Evolutionary conservation across 176 grass and related monocot species (phyloP).

Genomic region (Poa pratensis): DNA sequence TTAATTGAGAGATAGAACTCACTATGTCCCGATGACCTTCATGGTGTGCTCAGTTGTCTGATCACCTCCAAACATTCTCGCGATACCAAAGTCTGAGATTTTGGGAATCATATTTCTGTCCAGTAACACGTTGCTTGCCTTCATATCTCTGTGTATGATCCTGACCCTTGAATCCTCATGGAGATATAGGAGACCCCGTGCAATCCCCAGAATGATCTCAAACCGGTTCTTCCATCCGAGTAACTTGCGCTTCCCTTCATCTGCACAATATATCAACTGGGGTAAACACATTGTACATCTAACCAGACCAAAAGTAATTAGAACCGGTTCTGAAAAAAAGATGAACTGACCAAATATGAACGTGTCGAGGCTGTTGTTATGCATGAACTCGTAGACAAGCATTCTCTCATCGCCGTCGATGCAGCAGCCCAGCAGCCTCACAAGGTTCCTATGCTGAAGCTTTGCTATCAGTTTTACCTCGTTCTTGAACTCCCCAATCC

Average conservation of each 20-base stretch:
- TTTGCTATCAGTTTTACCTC: constrained; percentile 19
- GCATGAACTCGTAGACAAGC: constrained; percentile 22
- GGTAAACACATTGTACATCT: neutral
- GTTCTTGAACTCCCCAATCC: constrained; percentile 24
- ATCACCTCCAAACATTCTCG: constrained; percentile 33
- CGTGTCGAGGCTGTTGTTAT: neutral
- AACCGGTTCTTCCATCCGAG: constrained; percentile 25
- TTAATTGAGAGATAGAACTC: neutral
- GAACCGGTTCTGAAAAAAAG: no score
- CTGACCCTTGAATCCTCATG: constrained; percentile 32
- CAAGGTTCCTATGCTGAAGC: constrained; percentile 12
- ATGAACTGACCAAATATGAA: constrained; percentile 14
- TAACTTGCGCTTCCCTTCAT: constrained; percentile 13
- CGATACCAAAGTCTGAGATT: constrained; percentile 16
- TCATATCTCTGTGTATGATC: constrained; percentile 34
- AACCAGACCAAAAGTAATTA: neutral
- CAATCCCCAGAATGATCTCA: constrained; percentile 25
- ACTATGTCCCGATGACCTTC: constrained; percentile 33
- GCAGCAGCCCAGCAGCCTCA: constrained; percentile 21
- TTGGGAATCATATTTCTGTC: constrained; percentile 32
- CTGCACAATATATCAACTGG: neutral
- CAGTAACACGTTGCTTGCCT: constrained; percentile 20
- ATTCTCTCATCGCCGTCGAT: constrained; percentile 11
- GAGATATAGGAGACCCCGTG: constrained; percentile 9
- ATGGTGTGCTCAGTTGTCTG: constrained; percentile 16